Evolutionary conservation across 331 rosid genomes (phyloP), one percentile per base, ranked within the genome.

Genomic region (Quercus lobata): DNA sequence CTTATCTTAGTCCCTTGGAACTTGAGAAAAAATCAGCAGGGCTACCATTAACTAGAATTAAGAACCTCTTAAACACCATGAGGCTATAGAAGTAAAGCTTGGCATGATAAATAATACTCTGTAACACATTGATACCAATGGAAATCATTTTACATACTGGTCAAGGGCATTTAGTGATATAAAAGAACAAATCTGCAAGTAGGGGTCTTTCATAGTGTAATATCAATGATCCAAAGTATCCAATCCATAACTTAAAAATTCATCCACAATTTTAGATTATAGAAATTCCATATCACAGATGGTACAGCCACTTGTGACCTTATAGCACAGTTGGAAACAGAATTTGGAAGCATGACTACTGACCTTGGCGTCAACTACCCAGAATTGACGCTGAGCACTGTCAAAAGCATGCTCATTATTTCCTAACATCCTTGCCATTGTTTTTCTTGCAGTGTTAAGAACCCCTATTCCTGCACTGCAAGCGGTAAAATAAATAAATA

Each of bases 381-480:
- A 96, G 79, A 96, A 96, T 86, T 96, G 99, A 69, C 97, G 90
- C 84, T 84, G 80, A 21, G 99, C 99, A 84, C 97, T 91, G 77
- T 89, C 79, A 84, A 88, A 96, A 74, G 99, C 99, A 72, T 73
- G 34, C 84, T 91, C 93, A 84, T 88, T 96, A 81, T 96, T 92
- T 75, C 99, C 99, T 88, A 96, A 75, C 99, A 93, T 93, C 89
- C 99, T 96, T 81, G 99, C 97, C 99, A 96, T 96, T 82, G 99
- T 96, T 86, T 93, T 90, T 71, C 99, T 87, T 53, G 93, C 97
- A 65, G 97, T 86, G 71, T 93, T 93, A 71, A 96, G 87, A 82
- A 96, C 98, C 41, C 99, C 99, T 54, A 96, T 88, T 82, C 99
- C 99, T 80, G 99, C 98, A 88, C 99, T 96, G 98, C 88, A 90